Evolutionary conservation across 768 basidiomycete genomes (phyloP).

Genomic region (Macrolepiota albuminosa): DNA sequence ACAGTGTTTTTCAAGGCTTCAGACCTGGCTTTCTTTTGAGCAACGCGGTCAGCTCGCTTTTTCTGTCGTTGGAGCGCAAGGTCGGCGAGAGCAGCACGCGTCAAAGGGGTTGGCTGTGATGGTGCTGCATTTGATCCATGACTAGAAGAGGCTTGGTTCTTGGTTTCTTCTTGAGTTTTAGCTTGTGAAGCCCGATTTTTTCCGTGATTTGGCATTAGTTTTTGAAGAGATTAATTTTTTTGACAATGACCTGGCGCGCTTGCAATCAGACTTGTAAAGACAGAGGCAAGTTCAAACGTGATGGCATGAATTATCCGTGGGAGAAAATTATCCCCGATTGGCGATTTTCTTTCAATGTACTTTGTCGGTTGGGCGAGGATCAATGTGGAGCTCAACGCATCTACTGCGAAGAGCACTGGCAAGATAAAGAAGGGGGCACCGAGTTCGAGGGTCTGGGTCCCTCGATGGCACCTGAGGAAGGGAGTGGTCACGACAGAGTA

Average conservation of each 20-base stretch:
- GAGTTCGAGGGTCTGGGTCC: not conserved
- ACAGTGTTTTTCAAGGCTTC: constrained; percentile 10
- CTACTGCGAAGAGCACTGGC: not conserved
- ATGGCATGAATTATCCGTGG: not conserved
- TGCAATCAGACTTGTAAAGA: not conserved
- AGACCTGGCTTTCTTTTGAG: not conserved
- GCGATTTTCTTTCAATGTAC: too few relatives aligned
- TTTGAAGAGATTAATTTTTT: not conserved
- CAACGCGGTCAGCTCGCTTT: constrained; percentile 6
- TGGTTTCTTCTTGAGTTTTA: not conserved
- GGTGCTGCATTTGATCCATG: not conserved
- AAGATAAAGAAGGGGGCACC: not conserved
- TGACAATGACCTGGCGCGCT: not conserved
- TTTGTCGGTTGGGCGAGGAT: not conserved
- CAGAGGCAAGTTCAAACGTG: not conserved
- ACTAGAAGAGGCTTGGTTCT: not conserved
- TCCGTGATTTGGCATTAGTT: constrained; percentile 6
- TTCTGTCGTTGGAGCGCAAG: constrained; percentile 2
- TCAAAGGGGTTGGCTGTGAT: not conserved
- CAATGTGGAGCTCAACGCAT: not conserved
- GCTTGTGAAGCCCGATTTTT: constrained; percentile 2
- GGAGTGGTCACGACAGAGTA: not conserved
- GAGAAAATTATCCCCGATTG: not conserved
- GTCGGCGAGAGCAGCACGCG: constrained; percentile 6
- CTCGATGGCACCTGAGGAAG: not conserved